Evolutionary conservation across 2,329 filamentous ascomycete genomes (phyloP).

Genomic region (Phaeophleospora eucalypticola): DNA sequence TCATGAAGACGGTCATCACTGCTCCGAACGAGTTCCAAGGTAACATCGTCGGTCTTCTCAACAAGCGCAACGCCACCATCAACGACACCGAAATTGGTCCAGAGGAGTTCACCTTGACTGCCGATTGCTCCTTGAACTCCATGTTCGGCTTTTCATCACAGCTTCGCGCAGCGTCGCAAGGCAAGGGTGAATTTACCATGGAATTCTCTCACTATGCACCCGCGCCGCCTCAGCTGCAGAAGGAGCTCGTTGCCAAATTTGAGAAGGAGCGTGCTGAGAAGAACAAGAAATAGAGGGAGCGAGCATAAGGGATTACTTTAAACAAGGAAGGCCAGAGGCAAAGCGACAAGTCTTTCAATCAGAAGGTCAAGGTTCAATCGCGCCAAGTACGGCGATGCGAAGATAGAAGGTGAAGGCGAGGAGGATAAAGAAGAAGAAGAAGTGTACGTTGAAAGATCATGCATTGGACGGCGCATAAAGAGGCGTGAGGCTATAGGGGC

Average conservation of each 20-base stretch:
- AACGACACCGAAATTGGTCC: constrained; percentile 90
- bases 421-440: background rate
- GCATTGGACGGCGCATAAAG: background rate
- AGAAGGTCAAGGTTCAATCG: background rate
- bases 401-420: background rate
- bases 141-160: constrained; percentile 98
- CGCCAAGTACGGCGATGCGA: background rate
- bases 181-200: constrained; percentile 98
- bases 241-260: constrained; percentile 64
- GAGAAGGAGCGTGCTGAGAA: constrained; percentile 63
- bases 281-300: constrained; percentile 51
- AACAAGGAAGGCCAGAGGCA: background rate
- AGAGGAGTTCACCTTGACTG: constrained; percentile 89
- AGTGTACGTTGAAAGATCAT: background rate
- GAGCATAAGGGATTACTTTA: background rate
- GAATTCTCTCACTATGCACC: constrained; percentile 95
- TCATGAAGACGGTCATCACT: constrained; percentile 98
- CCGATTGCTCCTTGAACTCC: constrained; percentile 88
- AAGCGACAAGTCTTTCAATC: background rate
- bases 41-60: constrained; percentile 87
- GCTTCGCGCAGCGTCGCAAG: constrained; percentile 87
- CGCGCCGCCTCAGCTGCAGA: constrained; percentile 84
- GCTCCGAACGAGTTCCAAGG: constrained; percentile 95
- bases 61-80: constrained; percentile 94
- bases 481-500: background rate